Evolutionary conservation across 1,139 yeast species (phyloP), one percentile per base, ranked within the genome.

Genomic region (Spencermartinsiella ligniputridi): DNA sequence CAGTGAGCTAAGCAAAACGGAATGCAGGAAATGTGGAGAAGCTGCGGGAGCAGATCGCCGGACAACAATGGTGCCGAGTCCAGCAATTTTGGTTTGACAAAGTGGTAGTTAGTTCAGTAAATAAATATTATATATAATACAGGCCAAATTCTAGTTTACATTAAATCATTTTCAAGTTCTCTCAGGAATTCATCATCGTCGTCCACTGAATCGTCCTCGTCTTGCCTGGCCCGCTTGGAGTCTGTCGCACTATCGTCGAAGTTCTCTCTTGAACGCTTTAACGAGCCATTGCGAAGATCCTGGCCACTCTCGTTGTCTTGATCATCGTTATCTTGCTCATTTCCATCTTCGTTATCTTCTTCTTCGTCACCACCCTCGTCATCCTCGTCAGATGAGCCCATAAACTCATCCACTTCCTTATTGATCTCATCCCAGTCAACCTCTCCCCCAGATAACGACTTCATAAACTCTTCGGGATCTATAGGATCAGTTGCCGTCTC

Each of bases 401-500:
- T 51, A 41, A 67, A 61, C 49, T 67, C 71, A 37, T 61, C 60
- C 29, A 68, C 54, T 42, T 68, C 72, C 45, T 61, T 62, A 51
- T 67, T 63, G 34, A 64, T 58, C 35, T 60, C 68, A 42, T 61
- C 62, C 69, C 70, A 67, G 45, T 67, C 61, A 29, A 64, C 58
- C 15, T 61, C 61, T n/a, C 63, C 64, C 21, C 64, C 59, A 41
- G 56, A 58, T 21, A 66, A 46, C 1, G 63, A 54, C 35, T 61
- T 47, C 38, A 58, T 60, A 51, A 67, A 63, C 37, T 55, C 56
- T 12, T 57, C 63, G 1, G 55, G 56, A 20, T 59, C 65, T 12
- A 54, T 52, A 25, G 51, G 55, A 2, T 42, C 50, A 21, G 53
- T 72, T 12, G 69, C 76, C 11, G 71, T 76, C 22, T 70, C 81